Conservation (phyloP, 2,329 filamentous ascomycete species). For the Apiospora rasikravindrae region DNA sequence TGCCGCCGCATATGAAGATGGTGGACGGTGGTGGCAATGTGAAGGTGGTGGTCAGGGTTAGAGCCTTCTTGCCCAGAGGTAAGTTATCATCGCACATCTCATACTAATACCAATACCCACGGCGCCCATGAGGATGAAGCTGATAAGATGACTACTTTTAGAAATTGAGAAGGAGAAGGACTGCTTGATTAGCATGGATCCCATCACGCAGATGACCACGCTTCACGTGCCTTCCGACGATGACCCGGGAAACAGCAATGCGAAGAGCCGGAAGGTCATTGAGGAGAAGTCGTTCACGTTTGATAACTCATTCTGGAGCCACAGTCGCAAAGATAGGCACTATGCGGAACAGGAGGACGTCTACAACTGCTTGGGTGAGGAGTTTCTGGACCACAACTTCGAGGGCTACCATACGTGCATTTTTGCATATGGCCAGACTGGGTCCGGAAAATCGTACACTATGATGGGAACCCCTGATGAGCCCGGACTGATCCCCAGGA, state of each 20-base stretch:
- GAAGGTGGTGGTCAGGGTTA: slow-evolving; percentile 79
- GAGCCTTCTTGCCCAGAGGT: slow-evolving; percentile 82
- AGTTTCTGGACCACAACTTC: slow-evolving; percentile 99
- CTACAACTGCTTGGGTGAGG: slow-evolving; percentile 91
- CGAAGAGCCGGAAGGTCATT: slow-evolving; percentile 72
- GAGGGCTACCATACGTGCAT: slow-evolving; percentile 99
- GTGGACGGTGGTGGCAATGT: slow-evolving; percentile 76
- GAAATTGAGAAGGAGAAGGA: slow-evolving; percentile 80
- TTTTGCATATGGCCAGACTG: slow-evolving; percentile 97
- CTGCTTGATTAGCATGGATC: slow-evolving; percentile 93
- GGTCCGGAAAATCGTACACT: slow-evolving; percentile 96
- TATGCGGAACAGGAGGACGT: slow-evolving; percentile 94
- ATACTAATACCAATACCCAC: slow-evolving; percentile 1
- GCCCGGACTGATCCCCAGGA: slow-evolving; percentile 90
- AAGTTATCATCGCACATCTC: slow-evolving; percentile 29
- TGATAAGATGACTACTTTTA: slow-evolving; percentile 44
- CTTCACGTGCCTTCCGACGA: slow-evolving; percentile 71
- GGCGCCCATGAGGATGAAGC: not conserved
- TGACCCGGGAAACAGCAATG: slow-evolving; percentile 58
- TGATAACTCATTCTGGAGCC: slow-evolving; percentile 98
- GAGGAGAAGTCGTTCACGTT: slow-evolving; percentile 95
- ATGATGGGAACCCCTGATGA: slow-evolving; percentile 92
- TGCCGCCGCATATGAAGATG: slow-evolving; percentile 61
- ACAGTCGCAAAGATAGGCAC: slow-evolving; percentile 77
- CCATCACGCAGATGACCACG: slow-evolving; percentile 81